Evolutionary conservation across 2,329 filamentous ascomycete species (phyloP), one percentile per base, ranked within the genome.

Genomic region (Boeremia exigua): DNA sequence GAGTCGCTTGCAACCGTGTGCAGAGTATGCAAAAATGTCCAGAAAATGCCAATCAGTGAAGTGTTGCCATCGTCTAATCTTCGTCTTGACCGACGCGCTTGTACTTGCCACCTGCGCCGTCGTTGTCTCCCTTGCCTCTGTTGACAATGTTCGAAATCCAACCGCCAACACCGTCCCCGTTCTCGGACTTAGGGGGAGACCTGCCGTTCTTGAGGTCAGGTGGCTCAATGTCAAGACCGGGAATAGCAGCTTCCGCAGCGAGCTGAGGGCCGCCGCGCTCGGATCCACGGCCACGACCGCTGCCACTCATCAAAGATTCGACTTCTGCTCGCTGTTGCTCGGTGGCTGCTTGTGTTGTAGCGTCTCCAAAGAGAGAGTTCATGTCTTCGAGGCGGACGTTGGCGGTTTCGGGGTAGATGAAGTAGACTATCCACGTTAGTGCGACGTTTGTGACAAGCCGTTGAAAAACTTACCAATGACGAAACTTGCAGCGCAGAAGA

Each of bases 361-460:
- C 91, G 75, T 99, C 95, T 62, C 95, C 95, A 70, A 99, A 99
- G 14, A 99, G 79, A 2, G 87, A 84, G 73, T 96, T 91, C 95
- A 99, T 99, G 66, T 99, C 95, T 78, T 99, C 95, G 46, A 99
- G 83, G 54, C 93, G 89, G 54, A 99, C 88, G 68, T 96, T 96
- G 65, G 93, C 95, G 0, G 95, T 99, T 77, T 99, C 95, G 28
- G 95, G 95, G 75, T 98, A 99, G 65, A 96, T 86, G 78, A 98
- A 98, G 78, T 94, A 99, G 7, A 99, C 95, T 97, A 61, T 25
- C 4, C 9, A 5, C 17, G 43, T 76, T 46, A 76, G 71, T 40
- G 54, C 62, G 37, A 19, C 8, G 29, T 44, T 38, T 3, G 15
- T 5, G 14, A 14, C 14, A 6, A 3, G 64, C 9, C n/a, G 25